Conservation (phyloP, 2,329 filamentous ascomycete genomes). For the Pseudocercospora vitis region DNA sequence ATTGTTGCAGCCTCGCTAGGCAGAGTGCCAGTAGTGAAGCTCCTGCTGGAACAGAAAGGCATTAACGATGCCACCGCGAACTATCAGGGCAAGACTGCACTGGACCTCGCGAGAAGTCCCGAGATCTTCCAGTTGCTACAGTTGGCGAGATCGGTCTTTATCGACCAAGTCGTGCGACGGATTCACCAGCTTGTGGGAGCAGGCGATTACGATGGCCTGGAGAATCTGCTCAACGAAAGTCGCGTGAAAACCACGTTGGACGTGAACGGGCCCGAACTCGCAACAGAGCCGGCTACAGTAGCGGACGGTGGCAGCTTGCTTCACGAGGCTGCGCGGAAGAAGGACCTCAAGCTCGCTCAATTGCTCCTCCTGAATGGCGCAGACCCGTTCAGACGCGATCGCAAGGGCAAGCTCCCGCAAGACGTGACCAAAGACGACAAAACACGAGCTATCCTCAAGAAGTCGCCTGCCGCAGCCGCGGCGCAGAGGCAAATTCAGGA, state of each 20-base stretch:
- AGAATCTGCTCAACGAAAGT: conserved; percentile 78
- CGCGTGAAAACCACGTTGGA: conserved; percentile 84
- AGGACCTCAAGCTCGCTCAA: conserved; percentile 83
- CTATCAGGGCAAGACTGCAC: conserved; percentile 76
- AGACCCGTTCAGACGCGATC: conserved; percentile 91
- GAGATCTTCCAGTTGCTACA: conserved; percentile 96
- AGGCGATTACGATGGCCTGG: conserved; percentile 74
- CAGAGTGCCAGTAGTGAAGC: conserved; percentile 73
- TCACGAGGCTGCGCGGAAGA: conserved; percentile 88
- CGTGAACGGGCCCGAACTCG: conserved; percentile 87
- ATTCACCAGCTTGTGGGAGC: conserved; percentile 75
- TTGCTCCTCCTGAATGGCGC: conserved; percentile 89
- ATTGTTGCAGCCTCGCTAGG: conserved; percentile 85
- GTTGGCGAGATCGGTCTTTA: conserved; percentile 82
- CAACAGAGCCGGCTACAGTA: conserved; percentile 73
- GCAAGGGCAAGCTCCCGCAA: conserved; percentile 92
- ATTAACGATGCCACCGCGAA: conserved; percentile 90
- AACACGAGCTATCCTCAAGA: conserved; percentile 85
- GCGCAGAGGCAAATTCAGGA: conserved; percentile 96
- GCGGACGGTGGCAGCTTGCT: conserved; percentile 87
- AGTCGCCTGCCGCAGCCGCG: conserved; percentile 88
- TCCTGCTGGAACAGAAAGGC: conserved; percentile 76
- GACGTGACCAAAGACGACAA: conserved; percentile 94
- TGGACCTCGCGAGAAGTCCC: conserved; percentile 86
- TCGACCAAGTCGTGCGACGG: conserved; percentile 80